Base-by-base conservation (phyloP, 2,329 filamentous ascomycete genomes). In the Stemphylium beticola region DNA sequence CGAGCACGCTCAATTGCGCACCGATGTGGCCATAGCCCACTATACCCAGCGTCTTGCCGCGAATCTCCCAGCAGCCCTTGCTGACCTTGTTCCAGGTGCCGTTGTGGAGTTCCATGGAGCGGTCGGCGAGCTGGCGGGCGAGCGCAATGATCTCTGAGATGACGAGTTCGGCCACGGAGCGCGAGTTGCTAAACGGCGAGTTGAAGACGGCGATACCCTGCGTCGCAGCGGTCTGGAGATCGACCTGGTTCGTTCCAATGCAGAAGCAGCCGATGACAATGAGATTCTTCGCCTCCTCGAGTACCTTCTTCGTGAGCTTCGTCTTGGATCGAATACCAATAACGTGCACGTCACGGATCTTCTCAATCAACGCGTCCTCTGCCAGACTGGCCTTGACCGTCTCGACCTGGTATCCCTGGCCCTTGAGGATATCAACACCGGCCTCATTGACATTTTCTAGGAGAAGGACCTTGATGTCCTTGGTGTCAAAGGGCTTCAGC, bases 21-120 rank as follows among this genome's bases (percentile, higher is more conserved):
- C 95, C 95, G 73, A 99, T 98, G 74, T 99, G 95, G 58, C 95
- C 95, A 72, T 99, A 99, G 26, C 95, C 95, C 62, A 99, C 87
- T 69, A 99, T 98, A 59, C 91, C 95, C 48, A 99, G 83, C 38
- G 93, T 98, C 83, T 99, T 99, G 75, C 95, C 95, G 68, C 95
- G 88, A 68, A 98, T 92, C 77, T 99, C 95, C 95, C 95, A 98
- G 84, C 95, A 99, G 73, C 90, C 93, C 69, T 85, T 84, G 81
- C 92, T 96, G 71, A 98, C 93, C 81, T 99, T 99, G 78, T 98
- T 98, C 95, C 95, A 99, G 38, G 87, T 92, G 53, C 95, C 95
- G 53, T 85, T 85, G 82, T 99, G 95, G 85, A 99, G 87, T 80
- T 99, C 95, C 69, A 86, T 92, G 59, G 91, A 96, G 66, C 95